phyloP scores from a whole-genome alignment of 331 rosid species.

The Pyrus hybrid region DNA sequence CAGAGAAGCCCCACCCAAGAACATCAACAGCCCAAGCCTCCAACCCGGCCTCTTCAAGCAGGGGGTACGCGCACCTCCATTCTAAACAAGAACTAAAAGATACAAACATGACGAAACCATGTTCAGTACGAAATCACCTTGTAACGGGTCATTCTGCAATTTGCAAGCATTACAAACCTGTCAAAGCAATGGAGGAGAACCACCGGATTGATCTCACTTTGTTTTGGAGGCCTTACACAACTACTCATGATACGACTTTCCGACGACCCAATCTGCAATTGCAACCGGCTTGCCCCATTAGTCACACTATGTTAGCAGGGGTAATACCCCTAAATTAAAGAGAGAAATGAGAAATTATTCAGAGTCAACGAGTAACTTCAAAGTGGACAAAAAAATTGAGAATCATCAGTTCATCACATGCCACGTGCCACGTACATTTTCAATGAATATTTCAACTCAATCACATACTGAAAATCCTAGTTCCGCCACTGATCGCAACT shows the following conservation, averaged over 20 bases:
- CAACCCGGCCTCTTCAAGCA: slow-evolving; percentile 52
- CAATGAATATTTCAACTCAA: background rate
- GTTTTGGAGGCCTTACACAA: slow-evolving; percentile 33
- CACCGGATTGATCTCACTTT: slow-evolving; percentile 39
- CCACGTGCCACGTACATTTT: background rate
- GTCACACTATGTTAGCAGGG: background rate
- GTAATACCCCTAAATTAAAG: too few species aligned
- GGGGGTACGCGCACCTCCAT: slow-evolving; percentile 43
- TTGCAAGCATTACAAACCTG: slow-evolving; percentile 23
- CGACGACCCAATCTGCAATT: slow-evolving; percentile 24
- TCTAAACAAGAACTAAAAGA: slow-evolving; percentile 48
- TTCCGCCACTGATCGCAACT: too few species aligned
- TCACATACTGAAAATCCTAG: too few species aligned
- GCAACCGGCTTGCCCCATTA: background rate
- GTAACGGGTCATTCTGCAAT: background rate
- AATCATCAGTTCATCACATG: background rate
- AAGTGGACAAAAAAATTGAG: too few species aligned
- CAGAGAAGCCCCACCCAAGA: slow-evolving; percentile 61
- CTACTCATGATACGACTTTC: slow-evolving; percentile 42
- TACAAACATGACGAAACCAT: background rate
- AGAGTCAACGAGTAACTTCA: background rate
- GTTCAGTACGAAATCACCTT: background rate
- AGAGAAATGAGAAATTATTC: too few species aligned
- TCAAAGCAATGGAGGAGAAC: slow-evolving; percentile 63
- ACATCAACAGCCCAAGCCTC: slow-evolving; percentile 58